Evolutionary conservation across 2,329 filamentous ascomycete species (phyloP), one percentile per base, ranked within the genome.

Genomic region (Fusarium liriodendri): DNA sequence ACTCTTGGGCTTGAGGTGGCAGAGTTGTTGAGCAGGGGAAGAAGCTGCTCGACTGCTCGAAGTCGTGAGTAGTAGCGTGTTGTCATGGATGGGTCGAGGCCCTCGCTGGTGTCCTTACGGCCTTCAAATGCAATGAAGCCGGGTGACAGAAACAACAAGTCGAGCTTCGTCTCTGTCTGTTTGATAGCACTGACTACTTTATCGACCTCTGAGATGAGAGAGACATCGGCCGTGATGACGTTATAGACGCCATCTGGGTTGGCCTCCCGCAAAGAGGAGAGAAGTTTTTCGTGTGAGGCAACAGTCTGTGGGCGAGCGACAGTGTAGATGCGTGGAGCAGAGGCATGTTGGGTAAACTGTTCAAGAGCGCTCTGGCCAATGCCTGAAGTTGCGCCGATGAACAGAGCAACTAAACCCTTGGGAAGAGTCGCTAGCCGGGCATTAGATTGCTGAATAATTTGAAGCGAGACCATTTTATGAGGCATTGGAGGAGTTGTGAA

Each of bases 361-460:
- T 70, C 60, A 0, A 75, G n/a, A 5, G 74, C 55, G 25, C 63
- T 61, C 9, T 66, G 71, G 2, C 74, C 74, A 13, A 76, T 76
- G 1, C 74, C 74, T 0, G 71, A 76, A 29, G 74, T 75, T 13
- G 66, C 74, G 1, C 73, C 74, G 5, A 76, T 64, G 18, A 57
- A 10, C n/a, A 7, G 35, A 9, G 45, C 37, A 14, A 55, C 37
- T 18, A 29, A 4, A 1, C 50, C 32, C 2, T 40, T 38, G 8
- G 50, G 38, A 4, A 64, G 32, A n/a, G 50, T 20, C 2, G 37
- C 10, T 5, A 64, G 5, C 2, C 8, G 29, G 37, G 64, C n/a
- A 22, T 29, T 64, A 13, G 50, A 50, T 14, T 64, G 35, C 13
- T 38, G 35, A 2, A 67, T 6, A 3, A 10, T 32, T 5, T 67